Percentiles rank a stretch among this genome's conserved stretches.
Conservation (phyloP, 495 filamentous ascomycete genomes). For the Aspergillus cavernicola region DNA sequence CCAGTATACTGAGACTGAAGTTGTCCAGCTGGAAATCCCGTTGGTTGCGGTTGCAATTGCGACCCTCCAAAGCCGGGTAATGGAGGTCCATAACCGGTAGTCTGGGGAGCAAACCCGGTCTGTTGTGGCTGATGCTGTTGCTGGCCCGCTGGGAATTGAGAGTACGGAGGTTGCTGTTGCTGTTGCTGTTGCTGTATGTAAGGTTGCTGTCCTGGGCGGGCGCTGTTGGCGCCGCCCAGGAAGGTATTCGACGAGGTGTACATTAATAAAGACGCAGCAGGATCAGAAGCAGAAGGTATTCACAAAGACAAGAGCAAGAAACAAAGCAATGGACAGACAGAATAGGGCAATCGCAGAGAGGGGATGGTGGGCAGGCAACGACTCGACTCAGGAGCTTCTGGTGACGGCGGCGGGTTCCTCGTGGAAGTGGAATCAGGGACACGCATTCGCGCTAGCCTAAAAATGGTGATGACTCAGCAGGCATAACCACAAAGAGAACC, state of each 20-base stretch:
- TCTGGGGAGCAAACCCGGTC: conserved; percentile 48
- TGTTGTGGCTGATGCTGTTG: conserved; percentile 58
- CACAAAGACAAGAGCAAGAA: conserved; percentile 12
- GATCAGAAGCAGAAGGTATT: conserved; percentile 26
- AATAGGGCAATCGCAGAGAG: conserved; percentile 9
- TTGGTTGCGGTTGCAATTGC: conserved; percentile 52
- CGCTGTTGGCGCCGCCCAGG: conserved; percentile 69
- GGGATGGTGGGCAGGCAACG: conserved; percentile 8
- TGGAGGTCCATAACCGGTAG: conserved; percentile 50
- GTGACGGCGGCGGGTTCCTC: conserved; percentile 12
- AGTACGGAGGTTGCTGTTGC: too few species aligned
- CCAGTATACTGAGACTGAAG: conserved; percentile 60
- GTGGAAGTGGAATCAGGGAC: conserved; percentile 13
- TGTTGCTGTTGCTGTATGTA: conserved; percentile 49
- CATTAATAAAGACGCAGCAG: conserved; percentile 52
- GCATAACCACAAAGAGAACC: not conserved
- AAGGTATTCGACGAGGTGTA: conserved; percentile 85
- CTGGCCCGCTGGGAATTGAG: conserved; percentile 46
- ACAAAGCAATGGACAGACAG: conserved; percentile 7
- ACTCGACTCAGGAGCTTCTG: conserved; percentile 14
- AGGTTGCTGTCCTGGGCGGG: conserved; percentile 63
- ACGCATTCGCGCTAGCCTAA: conserved; percentile 7
- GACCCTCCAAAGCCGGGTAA: conserved; percentile 49
- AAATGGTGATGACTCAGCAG: conserved; percentile 10
- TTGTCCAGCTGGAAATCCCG: conserved; percentile 56